These are phyloP conservation scores for Ophiostoma triangulosporum DNA, from an alignment of 2,329 filamentous ascomycete genomes.

Conservation along the genomic window DNA sequence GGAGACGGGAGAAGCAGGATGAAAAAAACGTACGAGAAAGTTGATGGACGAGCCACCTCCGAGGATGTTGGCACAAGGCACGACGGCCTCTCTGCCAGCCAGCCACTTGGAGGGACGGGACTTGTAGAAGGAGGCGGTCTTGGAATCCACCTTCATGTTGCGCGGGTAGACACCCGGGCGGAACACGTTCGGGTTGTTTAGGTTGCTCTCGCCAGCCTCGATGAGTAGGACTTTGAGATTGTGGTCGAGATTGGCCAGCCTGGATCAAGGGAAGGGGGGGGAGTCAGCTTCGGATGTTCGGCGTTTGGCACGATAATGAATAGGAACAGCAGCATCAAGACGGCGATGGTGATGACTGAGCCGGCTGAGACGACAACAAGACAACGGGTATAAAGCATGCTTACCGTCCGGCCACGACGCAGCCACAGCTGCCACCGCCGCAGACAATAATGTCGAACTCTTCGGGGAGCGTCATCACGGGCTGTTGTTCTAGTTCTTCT, in stretches of 20 bases:
- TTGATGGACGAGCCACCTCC: constrained; percentile 65
- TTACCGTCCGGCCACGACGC: constrained; percentile 44
- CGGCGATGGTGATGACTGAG: neutral
- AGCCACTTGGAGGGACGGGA: constrained; percentile 62
- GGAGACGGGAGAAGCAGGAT: neutral
- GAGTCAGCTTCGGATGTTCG: constrained; percentile 1
- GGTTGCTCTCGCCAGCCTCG: constrained; percentile 57
- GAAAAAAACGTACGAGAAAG: constrained; percentile 38
- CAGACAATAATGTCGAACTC: constrained; percentile 73
- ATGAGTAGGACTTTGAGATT: constrained; percentile 58
- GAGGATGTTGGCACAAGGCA: constrained; percentile 61
- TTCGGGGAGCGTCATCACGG: constrained; percentile 39
- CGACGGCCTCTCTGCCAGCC: constrained; percentile 54
- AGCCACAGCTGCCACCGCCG: constrained; percentile 56
- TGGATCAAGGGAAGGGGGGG: constrained; percentile 15
- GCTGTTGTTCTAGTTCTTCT: neutral
- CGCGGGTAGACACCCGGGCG: constrained; percentile 63
- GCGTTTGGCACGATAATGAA: neutral
- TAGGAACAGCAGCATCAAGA: constrained; percentile 10
- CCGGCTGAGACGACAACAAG: neutral
- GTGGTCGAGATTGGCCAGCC: constrained; percentile 62
- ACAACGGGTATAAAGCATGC: constrained; percentile 16
- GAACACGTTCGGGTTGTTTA: constrained; percentile 69
- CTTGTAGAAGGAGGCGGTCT: constrained; percentile 71
- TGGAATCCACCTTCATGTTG: constrained; percentile 69